Percentiles rank a stretch among this genome's conserved stretches.
These are phyloP conservation scores for Trematosphaeria pertusa DNA, from an alignment of 2,329 filamentous ascomycete species.

Conservation along the genomic window DNA sequence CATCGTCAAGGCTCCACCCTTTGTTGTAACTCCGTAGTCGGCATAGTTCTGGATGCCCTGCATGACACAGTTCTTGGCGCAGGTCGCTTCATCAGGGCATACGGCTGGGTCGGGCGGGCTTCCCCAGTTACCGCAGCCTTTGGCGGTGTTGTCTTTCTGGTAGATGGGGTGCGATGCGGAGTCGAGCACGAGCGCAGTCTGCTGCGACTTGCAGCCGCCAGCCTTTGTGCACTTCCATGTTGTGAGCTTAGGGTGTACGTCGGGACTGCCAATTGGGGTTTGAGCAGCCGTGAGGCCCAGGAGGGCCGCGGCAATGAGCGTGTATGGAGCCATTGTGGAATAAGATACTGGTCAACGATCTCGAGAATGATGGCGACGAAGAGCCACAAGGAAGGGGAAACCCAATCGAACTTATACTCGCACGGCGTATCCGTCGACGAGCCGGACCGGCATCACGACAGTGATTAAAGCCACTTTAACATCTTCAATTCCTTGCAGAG, in stretches of 20 bases:
- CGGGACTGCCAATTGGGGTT: slow-evolving; percentile 41
- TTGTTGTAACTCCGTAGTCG: slow-evolving; percentile 61
- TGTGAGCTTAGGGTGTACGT: slow-evolving; percentile 59
- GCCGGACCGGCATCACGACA: slow-evolving; percentile 10
- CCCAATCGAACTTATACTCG: slow-evolving; percentile 12
- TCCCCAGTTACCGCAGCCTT: slow-evolving; percentile 44
- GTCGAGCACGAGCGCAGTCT: slow-evolving; percentile 60
- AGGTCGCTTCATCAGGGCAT: slow-evolving; percentile 58
- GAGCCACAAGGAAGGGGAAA: slow-evolving; percentile 1
- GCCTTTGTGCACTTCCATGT: slow-evolving; percentile 61
- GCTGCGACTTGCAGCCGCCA: slow-evolving; percentile 56
- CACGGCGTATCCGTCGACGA: neutral
- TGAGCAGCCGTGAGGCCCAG: slow-evolving; percentile 39
- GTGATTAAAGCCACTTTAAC: slow-evolving; percentile 13
- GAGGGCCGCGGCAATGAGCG: slow-evolving; percentile 33
- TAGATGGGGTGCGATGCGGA: slow-evolving; percentile 54
- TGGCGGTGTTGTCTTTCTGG: slow-evolving; percentile 45
- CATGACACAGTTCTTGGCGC: slow-evolving; percentile 63
- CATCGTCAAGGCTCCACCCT: slow-evolving; percentile 57
- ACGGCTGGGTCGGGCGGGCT: slow-evolving; percentile 49
- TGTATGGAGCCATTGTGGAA: slow-evolving; percentile 31
- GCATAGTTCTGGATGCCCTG: slow-evolving; percentile 62
- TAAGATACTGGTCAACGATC: slow-evolving; percentile 8
- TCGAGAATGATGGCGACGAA: slow-evolving; percentile 6
- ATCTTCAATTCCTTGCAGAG: neutral